Evolutionary conservation across 768 basidiomycete genomes (phyloP), one percentile per base, ranked within the genome.

Genomic region (Leccinum olivaceopallidum): DNA sequence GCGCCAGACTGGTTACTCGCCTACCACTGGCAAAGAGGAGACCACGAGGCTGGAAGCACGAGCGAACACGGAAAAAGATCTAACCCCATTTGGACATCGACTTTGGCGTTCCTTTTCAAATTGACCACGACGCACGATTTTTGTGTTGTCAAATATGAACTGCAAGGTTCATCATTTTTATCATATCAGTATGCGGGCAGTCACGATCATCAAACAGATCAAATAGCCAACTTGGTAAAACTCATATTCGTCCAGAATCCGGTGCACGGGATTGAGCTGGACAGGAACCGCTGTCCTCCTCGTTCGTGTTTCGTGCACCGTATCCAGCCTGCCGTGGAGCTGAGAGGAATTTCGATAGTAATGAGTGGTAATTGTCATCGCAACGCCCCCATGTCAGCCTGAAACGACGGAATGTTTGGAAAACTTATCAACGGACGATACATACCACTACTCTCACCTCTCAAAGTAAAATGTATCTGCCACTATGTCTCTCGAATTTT

Each of bases 241-340:
- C 26, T 63, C 57, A 55, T 60, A 52, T 60, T 53, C 50, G 24
- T 65, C 55, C 53, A 37, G 58, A 56, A 53, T 62, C 57, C 58
- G 60, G 32, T 56, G 42, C 36, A 59, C 24, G 55, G 18, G 26
- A 28, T 53, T 53, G 61, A 36, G 28, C 58, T 52, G 39, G 47
- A 53, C 65, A 58, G 37, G 53, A 47, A 50, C 53, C 55, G 20
- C 56, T 57, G 28, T 37, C 60, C 56, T 60, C 59, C 37, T 50
- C 50, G 37, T 57, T 58, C 65, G 55, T 69, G 70, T 67, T 65
- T 61, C 54, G 53, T 63, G 66, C 61, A 49, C 48, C 67, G 64
- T 64, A 49, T 62, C 58, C 69, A 65, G 64, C 67, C 59, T 54
- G 58, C 57, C 60, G 51, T 63, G 65, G 64, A 69, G 56, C 53